Percentiles rank a stretch among this genome's conserved stretches.
Evolutionary conservation across 2,329 filamentous ascomycete genomes (phyloP).

Genomic region (Rhynchosporium graminicola): DNA sequence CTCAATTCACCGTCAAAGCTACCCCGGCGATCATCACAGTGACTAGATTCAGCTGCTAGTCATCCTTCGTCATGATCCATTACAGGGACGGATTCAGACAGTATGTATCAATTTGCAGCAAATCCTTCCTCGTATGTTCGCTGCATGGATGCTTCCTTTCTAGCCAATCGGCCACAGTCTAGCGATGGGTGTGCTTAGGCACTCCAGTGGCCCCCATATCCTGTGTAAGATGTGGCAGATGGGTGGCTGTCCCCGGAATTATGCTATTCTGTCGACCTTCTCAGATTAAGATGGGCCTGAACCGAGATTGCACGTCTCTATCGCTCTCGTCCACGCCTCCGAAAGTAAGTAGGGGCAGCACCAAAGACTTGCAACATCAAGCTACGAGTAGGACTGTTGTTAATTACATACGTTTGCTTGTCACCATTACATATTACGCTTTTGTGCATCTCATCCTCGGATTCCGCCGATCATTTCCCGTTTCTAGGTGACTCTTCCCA

Average conservation of each 20-base stretch:
- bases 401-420: background rate
- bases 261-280: conserved; percentile 10
- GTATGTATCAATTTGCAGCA: background rate
- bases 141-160: background rate
- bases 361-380: background rate
- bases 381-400: background rate
- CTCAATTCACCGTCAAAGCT: background rate
- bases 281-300: conserved; percentile 7
- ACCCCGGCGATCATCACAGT: background rate
- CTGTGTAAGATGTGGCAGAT: conserved; percentile 11
- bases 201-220: conserved; percentile 1
- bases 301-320: conserved; percentile 7
- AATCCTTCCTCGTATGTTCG: conserved; percentile 4
- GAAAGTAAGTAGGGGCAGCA: background rate
- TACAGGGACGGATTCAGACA: conserved; percentile 1
- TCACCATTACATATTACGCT: background rate
- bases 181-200: conserved; percentile 6
- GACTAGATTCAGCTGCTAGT: background rate
- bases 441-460: background rate
- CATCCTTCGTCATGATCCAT: conserved; percentile 1
- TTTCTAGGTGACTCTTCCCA: background rate
- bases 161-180: conserved; percentile 11
- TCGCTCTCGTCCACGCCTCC: background rate
- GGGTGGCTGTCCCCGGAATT: conserved; percentile 17
- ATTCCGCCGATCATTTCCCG: conserved; percentile 15